Evolutionary conservation across 2,329 filamentous ascomycete genomes (phyloP), one percentile per base, ranked within the genome.

Genomic region (Monilinia fructigena): DNA sequence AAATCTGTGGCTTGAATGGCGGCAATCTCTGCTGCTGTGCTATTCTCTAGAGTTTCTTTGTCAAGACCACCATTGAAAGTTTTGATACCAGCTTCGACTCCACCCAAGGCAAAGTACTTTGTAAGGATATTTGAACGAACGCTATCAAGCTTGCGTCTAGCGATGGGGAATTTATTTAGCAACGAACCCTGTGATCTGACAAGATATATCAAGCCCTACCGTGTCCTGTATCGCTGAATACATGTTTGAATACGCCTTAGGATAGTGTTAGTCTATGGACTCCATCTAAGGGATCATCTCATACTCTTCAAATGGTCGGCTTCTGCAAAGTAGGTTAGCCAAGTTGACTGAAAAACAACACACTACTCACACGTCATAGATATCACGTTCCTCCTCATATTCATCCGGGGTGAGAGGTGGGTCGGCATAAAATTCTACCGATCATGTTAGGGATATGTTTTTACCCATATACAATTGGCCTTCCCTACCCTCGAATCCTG

Each of bases 51-150:
- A 1, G 89, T 86, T n/a, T 85, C 82, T 60, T 81, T 79, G 48
- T 84, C 82, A 10, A 89, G 78, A 1, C 89, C 79, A 12, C 80
- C 83, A 35, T 79, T 85, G 73, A 93, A 96, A 75, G 83, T 81
- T 64, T 85, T 86, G 3, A 78, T 81, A 0, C 80, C 78, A 10
- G 83, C 80, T 54, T 92, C 88, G 52, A 99, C 84, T 4, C 95
- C 94, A 3, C 95, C 95, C 55, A 94, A 89, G 47, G 86, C 83
- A 66, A 98, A 85, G 74, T 95, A 97, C 70, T 90, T 91, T 73
- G 86, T 83, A 78, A 99, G 95, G 45, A 93, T 79, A 23, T 83
- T 80, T 5, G 81, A 77, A 31, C 87, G 86, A 4, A 86, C 81
- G 16, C 81, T 77, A 67, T 90, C 85, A 67, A 97, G 84, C 70